Percentiles rank a stretch among this genome's conserved stretches.
Evolutionary conservation across 1,284 basidiomycete species (phyloP).

Genomic region (Malassezia caprae): DNA sequence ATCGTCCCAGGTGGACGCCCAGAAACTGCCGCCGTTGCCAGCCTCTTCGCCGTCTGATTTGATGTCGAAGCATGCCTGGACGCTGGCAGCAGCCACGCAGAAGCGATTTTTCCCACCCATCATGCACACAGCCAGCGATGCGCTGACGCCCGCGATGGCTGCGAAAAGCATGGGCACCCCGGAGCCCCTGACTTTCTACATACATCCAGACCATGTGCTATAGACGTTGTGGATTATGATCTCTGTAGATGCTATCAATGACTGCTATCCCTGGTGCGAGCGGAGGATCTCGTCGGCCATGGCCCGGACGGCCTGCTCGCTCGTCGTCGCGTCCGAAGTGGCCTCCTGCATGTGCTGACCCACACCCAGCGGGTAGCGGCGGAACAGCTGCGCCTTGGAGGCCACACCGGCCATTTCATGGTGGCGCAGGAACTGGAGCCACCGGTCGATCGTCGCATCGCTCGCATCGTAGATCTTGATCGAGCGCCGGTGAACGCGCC

Average conservation of each 20-base stretch:
- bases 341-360: constrained; percentile 5
- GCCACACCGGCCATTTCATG: constrained; percentile 78
- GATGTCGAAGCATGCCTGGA: neutral
- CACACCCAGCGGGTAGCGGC: constrained; percentile 18
- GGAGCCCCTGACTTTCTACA: neutral
- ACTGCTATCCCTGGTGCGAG: neutral
- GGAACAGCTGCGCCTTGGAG: constrained; percentile 67
- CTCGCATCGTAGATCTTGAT: constrained; percentile 88
- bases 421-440: constrained; percentile 67
- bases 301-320: constrained; percentile 11
- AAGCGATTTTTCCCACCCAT: neutral
- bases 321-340: neutral
- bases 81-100: neutral
- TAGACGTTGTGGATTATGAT: neutral
- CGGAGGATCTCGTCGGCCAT: constrained; percentile 16
- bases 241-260: neutral
- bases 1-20: neutral
- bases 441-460: constrained; percentile 65
- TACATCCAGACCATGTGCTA: constrained; percentile 1
- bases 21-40: neutral
- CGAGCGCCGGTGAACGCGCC: constrained; percentile 67
- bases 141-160: neutral
- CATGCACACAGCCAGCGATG: neutral
- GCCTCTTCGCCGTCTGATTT: neutral
- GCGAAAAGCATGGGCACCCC: neutral